Conservation (phyloP, 495 filamentous ascomycete species). For the Penicillium arizonense region DNA sequence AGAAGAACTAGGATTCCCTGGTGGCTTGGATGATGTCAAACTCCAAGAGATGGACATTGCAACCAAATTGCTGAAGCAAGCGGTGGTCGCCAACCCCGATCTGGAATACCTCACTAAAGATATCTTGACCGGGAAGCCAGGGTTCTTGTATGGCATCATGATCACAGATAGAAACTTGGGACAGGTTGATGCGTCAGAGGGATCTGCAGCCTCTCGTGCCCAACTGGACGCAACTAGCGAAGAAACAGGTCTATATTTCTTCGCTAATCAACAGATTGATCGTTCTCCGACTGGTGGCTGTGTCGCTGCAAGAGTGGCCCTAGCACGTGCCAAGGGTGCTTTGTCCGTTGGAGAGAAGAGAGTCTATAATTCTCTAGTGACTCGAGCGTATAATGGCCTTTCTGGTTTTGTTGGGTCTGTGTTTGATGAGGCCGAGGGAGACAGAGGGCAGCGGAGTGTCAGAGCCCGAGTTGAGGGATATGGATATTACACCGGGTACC, state of each 20-base stretch:
- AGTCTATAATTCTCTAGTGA: slow-evolving; percentile 23
- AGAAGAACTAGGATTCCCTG: slow-evolving; percentile 12
- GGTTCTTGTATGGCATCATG: slow-evolving; percentile 20
- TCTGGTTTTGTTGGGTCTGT: slow-evolving; percentile 17
- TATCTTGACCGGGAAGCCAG: slow-evolving; percentile 7
- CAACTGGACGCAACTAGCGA: slow-evolving; percentile 2
- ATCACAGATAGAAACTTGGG: slow-evolving; percentile 16
- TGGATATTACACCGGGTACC: slow-evolving; percentile 16
- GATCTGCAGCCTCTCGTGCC: slow-evolving; percentile 12
- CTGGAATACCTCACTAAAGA: slow-evolving; percentile 9
- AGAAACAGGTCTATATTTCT: slow-evolving; percentile 25
- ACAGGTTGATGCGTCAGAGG: slow-evolving; percentile 21
- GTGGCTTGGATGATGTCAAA: slow-evolving; percentile 5
- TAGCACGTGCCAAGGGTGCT: slow-evolving; percentile 19
- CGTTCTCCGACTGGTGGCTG: slow-evolving; percentile 28
- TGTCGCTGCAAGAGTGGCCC: slow-evolving; percentile 22
- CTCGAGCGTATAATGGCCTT: slow-evolving; percentile 6
- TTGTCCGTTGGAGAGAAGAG: slow-evolving; percentile 12
- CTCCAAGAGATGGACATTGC: slow-evolving; percentile 18
- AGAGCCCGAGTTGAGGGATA: slow-evolving; percentile 12
- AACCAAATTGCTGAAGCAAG: slow-evolving; percentile 16
- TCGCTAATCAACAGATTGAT: slow-evolving; percentile 27
- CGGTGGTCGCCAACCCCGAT: slow-evolving; percentile 3
- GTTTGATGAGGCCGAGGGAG: neutral
- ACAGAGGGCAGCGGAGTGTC: neutral